phyloP scores from a whole-genome alignment of 495 filamentous ascomycete genomes.

The Achaetomiella virescens region DNA sequence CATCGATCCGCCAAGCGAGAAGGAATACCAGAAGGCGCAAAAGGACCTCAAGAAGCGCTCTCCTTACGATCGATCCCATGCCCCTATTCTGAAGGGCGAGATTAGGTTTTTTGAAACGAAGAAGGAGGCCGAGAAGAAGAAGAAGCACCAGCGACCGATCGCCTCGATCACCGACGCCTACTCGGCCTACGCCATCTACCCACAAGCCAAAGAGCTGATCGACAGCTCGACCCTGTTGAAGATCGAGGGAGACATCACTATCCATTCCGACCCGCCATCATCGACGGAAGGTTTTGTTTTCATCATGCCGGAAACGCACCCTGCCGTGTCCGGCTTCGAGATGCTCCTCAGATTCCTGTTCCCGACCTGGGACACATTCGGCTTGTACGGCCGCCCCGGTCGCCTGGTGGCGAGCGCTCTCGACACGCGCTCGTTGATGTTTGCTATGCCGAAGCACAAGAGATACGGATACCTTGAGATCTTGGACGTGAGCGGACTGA shows the following conservation, averaged over 20 bases:
- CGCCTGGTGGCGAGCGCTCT: constrained; percentile 80
- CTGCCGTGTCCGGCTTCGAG: constrained; percentile 88
- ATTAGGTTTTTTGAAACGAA: constrained; percentile 90
- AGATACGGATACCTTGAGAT: constrained; percentile 90
- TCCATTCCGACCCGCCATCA: constrained; percentile 66
- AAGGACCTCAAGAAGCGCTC: constrained; percentile 81
- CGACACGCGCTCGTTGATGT: constrained; percentile 90
- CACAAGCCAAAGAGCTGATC: constrained; percentile 85
- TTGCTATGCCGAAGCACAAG: constrained; percentile 86
- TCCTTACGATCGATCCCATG: constrained; percentile 64
- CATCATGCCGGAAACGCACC: constrained; percentile 91
- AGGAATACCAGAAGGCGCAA: constrained; percentile 74
- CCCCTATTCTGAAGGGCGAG: constrained; percentile 66
- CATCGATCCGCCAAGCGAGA: constrained; percentile 85
- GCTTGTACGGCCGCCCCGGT: constrained; percentile 82
- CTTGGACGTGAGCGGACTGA: constrained; percentile 71
- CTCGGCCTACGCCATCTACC: constrained; percentile 91
- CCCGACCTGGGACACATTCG: constrained; percentile 89
- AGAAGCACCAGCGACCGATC: constrained; percentile 75
- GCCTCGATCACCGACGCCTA: constrained; percentile 87
- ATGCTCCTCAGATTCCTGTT: constrained; percentile 95
- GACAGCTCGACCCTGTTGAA: constrained; percentile 93
- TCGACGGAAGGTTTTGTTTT: constrained; percentile 91
- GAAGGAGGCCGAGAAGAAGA: constrained; percentile 69
- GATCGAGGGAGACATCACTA: constrained; percentile 82